phyloP scores from a whole-genome alignment of 1,284 basidiomycete species.

The Megacollybia platyphylla region DNA sequence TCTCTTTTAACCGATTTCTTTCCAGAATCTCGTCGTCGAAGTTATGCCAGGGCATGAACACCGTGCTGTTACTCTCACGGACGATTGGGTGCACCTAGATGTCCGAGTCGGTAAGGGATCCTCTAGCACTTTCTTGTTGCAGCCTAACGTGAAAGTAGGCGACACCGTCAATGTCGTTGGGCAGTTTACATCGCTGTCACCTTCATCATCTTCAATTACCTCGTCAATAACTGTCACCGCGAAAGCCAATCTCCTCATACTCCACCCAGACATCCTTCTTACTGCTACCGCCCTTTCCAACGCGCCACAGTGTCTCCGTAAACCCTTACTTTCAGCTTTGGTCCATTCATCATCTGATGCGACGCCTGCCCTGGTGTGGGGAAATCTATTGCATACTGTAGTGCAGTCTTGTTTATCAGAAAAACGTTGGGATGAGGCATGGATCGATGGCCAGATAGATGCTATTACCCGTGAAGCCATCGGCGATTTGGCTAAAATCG shows the following conservation, averaged over 20 bases:
- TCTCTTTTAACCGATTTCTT: slow-evolving; percentile 7
- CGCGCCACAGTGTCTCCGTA: slow-evolving; percentile 70
- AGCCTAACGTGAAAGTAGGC: slow-evolving; percentile 23
- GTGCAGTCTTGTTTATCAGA: slow-evolving; percentile 66
- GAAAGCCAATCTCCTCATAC: slow-evolving; percentile 55
- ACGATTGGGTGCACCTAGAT: slow-evolving; percentile 56
- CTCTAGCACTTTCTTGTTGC: neutral
- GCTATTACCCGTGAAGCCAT: slow-evolving; percentile 38
- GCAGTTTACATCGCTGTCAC: slow-evolving; percentile 22
- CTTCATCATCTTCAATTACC: slow-evolving; percentile 19
- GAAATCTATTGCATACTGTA: slow-evolving; percentile 82
- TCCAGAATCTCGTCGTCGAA: slow-evolving; percentile 29
- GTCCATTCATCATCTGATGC: slow-evolving; percentile 45
- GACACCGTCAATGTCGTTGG: slow-evolving; percentile 75
- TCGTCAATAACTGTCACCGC: slow-evolving; percentile 44
- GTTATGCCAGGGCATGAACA: slow-evolving; percentile 24
- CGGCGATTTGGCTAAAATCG: slow-evolving; percentile 49
- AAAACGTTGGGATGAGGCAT: slow-evolving; percentile 46
- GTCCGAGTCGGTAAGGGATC: slow-evolving; percentile 35
- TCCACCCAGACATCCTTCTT: slow-evolving; percentile 82
- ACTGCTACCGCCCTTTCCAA: slow-evolving; percentile 82
- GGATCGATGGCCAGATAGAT: slow-evolving; percentile 44
- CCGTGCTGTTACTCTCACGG: slow-evolving; percentile 40
- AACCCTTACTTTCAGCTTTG: slow-evolving; percentile 60
- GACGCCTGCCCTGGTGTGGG: slow-evolving; percentile 70